Evolutionary conservation across 441 rosid genomes (phyloP).

Genomic region (Cnidoscolus chayamansa): DNA sequence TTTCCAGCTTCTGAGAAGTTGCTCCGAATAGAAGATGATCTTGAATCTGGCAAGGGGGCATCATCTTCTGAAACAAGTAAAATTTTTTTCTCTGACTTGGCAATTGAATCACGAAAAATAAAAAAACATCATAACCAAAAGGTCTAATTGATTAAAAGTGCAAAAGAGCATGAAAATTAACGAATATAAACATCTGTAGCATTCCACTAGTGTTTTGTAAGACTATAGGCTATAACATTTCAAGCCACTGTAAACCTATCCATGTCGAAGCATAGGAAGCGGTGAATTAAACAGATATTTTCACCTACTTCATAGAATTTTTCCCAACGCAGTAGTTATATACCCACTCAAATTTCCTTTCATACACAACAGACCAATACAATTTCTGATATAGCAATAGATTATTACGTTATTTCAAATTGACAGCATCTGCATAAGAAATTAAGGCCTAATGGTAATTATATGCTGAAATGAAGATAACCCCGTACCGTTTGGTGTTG

Average conservation of each 20-base stretch:
- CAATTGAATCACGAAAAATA: background rate
- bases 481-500: slow-evolving; percentile 59
- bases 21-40: slow-evolving; percentile 44
- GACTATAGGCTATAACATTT: background rate
- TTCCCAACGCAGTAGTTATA: background rate
- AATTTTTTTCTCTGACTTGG: background rate
- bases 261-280: background rate
- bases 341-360: background rate
- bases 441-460: background rate
- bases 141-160: background rate
- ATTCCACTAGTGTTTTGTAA: background rate
- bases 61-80: slow-evolving; percentile 52
- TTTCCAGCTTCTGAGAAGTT: slow-evolving; percentile 50
- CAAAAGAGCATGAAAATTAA: background rate
- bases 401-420: background rate
- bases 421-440: background rate
- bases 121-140: background rate
- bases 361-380: background rate
- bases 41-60: slow-evolving; percentile 35
- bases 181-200: background rate
- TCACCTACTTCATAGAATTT: background rate
- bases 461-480: background rate
- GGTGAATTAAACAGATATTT: background rate
- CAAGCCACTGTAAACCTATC: background rate
- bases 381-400: background rate